Evolutionary conservation across 2,329 filamentous ascomycete species (phyloP), one percentile per base, ranked within the genome.

Genomic region (Fusarium guadeloupense): DNA sequence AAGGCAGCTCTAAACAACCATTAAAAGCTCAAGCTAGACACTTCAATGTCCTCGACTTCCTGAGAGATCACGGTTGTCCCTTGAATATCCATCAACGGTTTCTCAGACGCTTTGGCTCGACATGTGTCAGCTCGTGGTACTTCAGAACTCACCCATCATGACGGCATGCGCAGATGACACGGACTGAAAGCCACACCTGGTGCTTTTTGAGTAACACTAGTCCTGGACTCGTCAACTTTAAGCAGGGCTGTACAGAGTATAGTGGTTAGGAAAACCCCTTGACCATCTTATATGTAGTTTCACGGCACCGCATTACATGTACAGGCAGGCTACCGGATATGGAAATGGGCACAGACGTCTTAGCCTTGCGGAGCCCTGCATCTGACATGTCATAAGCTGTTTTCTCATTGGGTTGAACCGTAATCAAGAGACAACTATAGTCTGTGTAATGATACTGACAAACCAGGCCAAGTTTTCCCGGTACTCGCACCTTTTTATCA

Each of bases 381-480:
- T 48, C 35, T 52, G 52, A 30, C 30, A 54, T 46, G 37, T 28
- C 46, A 47, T 46, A 48, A 45, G 14, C 23, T 37, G 28, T 31
- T 42, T n/a, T n/a, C n/a, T n/a, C n/a, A 17, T 19, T 16, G 30
- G 23, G 23, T 25, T 26, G 19, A 38, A 33, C n/a, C n/a, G n/a
- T n/a, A n/a, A n/a, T n/a, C n/a, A n/a, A n/a, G n/a, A n/a, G n/a
- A n/a, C n/a, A n/a, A n/a, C n/a, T n/a, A n/a, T n/a, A n/a, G n/a
- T n/a, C n/a, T n/a, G n/a, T n/a, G n/a, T n/a, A n/a, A n/a, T n/a
- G n/a, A n/a, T n/a, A n/a, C n/a, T n/a, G n/a, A n/a, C n/a, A n/a
- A n/a, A n/a, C n/a, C n/a, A n/a, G n/a, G n/a, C n/a, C n/a, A n/a
- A n/a, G n/a, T n/a, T n/a, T n/a, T n/a, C n/a, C n/a, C n/a, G n/a